Evolutionary conservation across 108 stramenopile species (phyloP), one percentile per base, ranked within the genome.

Genomic region (Cyclotella atomus): DNA sequence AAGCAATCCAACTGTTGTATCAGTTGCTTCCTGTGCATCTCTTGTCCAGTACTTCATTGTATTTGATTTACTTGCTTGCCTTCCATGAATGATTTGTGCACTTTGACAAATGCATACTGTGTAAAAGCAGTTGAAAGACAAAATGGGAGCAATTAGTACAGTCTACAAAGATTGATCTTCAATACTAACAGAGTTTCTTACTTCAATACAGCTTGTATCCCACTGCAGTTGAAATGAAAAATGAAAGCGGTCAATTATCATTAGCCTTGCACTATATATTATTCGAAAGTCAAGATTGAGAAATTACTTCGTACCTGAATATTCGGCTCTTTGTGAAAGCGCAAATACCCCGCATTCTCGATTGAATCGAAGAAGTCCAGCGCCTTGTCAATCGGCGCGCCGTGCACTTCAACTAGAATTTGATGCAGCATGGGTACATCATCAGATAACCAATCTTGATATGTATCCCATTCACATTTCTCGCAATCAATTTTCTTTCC

Each of bases 241-340:
- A n/a, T n/a, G n/a, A n/a, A n/a, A n/a, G n/a, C n/a, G n/a, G n/a
- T n/a, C n/a, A n/a, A n/a, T n/a, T n/a, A n/a, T n/a, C n/a, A n/a
- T n/a, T n/a, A n/a, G n/a, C n/a, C n/a, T n/a, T n/a, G n/a, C n/a
- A n/a, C n/a, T n/a, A n/a, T n/a, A n/a, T n/a, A n/a, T n/a, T n/a
- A n/a, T n/a, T n/a, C n/a, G n/a, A n/a, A n/a, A n/a, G n/a, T n/a
- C n/a, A n/a, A n/a, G n/a, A n/a, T n/a, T n/a, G n/a, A n/a, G n/a
- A n/a, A n/a, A n/a, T n/a, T n/a, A n/a, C n/a, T n/a, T n/a, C n/a
- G n/a, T n/a, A 21, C 50, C 17, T 54, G 50, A 29, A 81, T 73
- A 55, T 87, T 87, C 24, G 76, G 73, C 60, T 87, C 89, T 59
- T 90, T 87, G 63, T 83, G 80, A 68, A 86, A 90, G 47, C 73